A percentile compares a stretch with the other conserved stretches of the same genome.
Evolutionary conservation across 2,329 filamentous ascomycete species (phyloP).

Genomic region (Xylaria sp.): DNA sequence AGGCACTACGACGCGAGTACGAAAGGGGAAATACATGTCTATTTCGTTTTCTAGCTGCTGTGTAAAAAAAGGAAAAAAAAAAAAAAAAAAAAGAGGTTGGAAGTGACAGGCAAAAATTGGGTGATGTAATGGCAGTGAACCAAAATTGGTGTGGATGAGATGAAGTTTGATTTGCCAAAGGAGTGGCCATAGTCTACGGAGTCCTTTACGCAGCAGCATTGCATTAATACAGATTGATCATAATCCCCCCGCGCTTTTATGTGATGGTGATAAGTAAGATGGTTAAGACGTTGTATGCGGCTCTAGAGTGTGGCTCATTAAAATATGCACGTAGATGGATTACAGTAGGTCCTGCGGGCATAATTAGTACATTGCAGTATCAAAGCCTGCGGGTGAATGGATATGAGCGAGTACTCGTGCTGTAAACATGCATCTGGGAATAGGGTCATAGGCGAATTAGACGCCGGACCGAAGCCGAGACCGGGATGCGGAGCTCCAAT

Average conservation of each 20-base stretch:
- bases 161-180: neutral
- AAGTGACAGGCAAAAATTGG: neutral
- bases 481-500: slow-evolving; percentile 17
- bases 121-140: neutral
- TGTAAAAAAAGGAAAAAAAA: neutral
- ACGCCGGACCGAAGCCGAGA: slow-evolving; percentile 8
- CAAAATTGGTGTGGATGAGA: neutral
- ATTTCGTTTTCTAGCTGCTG: neutral
- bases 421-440: neutral
- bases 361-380: neutral
- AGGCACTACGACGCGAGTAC: neutral
- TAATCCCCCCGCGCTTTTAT: slow-evolving; percentile 1
- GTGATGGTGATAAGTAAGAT: neutral
- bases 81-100: neutral
- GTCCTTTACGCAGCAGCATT: neutral
- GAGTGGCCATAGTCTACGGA: neutral
- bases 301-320: no score
- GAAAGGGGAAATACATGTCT: neutral
- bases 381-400: neutral
- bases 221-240: slow-evolving; percentile 8
- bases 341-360: neutral
- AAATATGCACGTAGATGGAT: neutral
- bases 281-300: neutral
- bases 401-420: neutral
- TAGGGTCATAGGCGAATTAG: neutral